Conservation (phyloP, 2,329 filamentous ascomycete genomes). For the Talaromyces sp. region DNA sequence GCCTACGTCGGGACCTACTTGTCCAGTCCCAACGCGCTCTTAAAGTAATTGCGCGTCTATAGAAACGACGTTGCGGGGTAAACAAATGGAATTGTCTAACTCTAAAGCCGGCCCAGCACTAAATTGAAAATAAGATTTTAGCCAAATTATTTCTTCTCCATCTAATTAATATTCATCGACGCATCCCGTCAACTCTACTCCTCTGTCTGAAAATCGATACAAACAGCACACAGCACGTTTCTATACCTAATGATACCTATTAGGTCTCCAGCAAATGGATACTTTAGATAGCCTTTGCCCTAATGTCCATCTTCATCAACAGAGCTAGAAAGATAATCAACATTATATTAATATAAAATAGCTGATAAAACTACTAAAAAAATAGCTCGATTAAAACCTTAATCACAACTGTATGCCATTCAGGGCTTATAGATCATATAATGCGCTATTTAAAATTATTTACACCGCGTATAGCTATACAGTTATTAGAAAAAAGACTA, state of each 20-base stretch:
- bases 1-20: not conserved
- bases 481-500: slow-evolving; percentile 26
- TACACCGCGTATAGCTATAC: slow-evolving; percentile 20
- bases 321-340: slow-evolving; percentile 6
- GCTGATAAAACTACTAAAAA: slow-evolving; percentile 18
- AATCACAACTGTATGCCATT: slow-evolving; percentile 23
- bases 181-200: slow-evolving; percentile 6
- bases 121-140: slow-evolving; percentile 18
- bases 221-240: slow-evolving; percentile 15
- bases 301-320: slow-evolving; percentile 18
- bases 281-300: slow-evolving; percentile 19
- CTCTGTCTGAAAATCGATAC: slow-evolving; percentile 6
- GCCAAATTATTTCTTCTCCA: slow-evolving; percentile 18
- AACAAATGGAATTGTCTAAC: slow-evolving; percentile 5
- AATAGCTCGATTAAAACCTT: slow-evolving; percentile 22
- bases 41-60: slow-evolving; percentile 11
- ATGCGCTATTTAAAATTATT: slow-evolving; percentile 25
- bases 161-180: slow-evolving; percentile 9
- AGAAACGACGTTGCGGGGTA: not conserved
- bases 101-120: slow-evolving; percentile 13
- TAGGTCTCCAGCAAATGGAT: slow-evolving; percentile 18
- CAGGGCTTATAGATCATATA: slow-evolving; percentile 19
- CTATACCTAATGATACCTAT: slow-evolving; percentile 22
- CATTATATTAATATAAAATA: slow-evolving; percentile 15
- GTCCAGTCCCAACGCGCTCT: not conserved